Evolutionary conservation across 371 early-diverging fungal genomes (phyloP).

Genomic region (Mortierella sp.): DNA sequence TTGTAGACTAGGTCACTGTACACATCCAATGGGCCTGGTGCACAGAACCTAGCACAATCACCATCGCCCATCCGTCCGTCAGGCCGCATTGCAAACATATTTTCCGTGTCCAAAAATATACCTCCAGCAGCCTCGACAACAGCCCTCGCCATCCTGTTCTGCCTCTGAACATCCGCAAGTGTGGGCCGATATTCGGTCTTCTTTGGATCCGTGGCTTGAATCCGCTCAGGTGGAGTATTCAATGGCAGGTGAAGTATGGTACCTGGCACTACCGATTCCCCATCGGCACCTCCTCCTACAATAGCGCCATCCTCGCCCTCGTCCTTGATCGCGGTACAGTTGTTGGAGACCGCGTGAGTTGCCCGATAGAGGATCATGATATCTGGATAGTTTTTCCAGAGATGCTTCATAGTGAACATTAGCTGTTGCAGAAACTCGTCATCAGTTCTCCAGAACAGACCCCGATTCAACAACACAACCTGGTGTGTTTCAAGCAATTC

Average conservation of each 20-base stretch:
- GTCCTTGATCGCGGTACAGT: constrained; percentile 30
- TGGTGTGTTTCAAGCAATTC: constrained; percentile 56
- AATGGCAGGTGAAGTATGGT: constrained; percentile 24
- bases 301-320: constrained; percentile 38
- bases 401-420: constrained; percentile 58
- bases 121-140: constrained; percentile 71
- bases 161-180: constrained; percentile 65
- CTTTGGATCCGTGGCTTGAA: constrained; percentile 8
- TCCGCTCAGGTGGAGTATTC: constrained; percentile 4
- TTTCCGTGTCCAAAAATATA: constrained; percentile 65
- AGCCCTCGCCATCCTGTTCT: constrained; percentile 67
- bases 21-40: constrained; percentile 72
- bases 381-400: constrained; percentile 58
- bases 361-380: constrained; percentile 66
- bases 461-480: constrained; percentile 64
- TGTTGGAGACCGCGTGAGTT: constrained; percentile 42
- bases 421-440: constrained; percentile 57
- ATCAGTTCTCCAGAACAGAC: constrained; percentile 60
- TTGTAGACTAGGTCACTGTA: constrained; percentile 65
- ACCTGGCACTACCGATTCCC: constrained; percentile 20
- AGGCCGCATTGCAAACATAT: constrained; percentile 61
- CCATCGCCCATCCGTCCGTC: constrained; percentile 72
- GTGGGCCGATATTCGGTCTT: constrained; percentile 59
- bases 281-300: constrained; percentile 7
- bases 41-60: constrained; percentile 72